Evolutionary conservation across 176 grass and related monocot species (phyloP).

Genomic region (Saccharum officinarum): DNA sequence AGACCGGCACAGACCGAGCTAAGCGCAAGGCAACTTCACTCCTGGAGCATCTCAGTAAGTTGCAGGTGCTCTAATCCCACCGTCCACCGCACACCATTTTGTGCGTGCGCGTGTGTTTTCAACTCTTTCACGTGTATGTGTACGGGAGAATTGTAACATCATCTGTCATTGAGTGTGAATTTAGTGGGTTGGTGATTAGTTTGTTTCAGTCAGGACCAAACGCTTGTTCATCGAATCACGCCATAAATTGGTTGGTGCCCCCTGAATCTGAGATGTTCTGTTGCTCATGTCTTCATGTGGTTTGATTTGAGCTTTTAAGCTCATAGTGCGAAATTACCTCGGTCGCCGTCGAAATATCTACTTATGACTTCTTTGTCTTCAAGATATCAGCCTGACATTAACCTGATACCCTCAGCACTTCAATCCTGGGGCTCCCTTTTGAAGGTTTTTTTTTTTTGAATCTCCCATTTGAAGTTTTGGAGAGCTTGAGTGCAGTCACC

Average conservation of each 20-base stretch:
- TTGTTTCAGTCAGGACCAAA: slow-evolving; percentile 36
- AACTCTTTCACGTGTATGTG: slow-evolving; percentile 39
- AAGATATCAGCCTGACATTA: slow-evolving; percentile 38
- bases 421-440: neutral
- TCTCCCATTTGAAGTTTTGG: neutral
- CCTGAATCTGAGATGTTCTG: slow-evolving; percentile 26
- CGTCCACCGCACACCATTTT: slow-evolving; percentile 42
- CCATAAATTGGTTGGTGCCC: slow-evolving; percentile 27
- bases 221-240: slow-evolving; percentile 29
- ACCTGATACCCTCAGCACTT: slow-evolving; percentile 17
- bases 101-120: slow-evolving; percentile 36
- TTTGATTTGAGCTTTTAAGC: slow-evolving; percentile 11
- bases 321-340: neutral
- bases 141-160: slow-evolving; percentile 36
- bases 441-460: neutral
- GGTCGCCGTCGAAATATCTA: slow-evolving; percentile 8
- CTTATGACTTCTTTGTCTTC: slow-evolving; percentile 22
- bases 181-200: slow-evolving; percentile 45
- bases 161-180: slow-evolving; percentile 48
- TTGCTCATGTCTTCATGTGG: slow-evolving; percentile 17
- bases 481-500: neutral
- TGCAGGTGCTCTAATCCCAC: slow-evolving; percentile 67
- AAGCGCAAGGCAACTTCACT: slow-evolving; percentile 94
- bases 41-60: slow-evolving; percentile 88
- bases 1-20: slow-evolving; percentile 84